Evolutionary conservation across 352 stramenopile genomes (phyloP).

Genomic region (Phytopythium mirpurense): DNA sequence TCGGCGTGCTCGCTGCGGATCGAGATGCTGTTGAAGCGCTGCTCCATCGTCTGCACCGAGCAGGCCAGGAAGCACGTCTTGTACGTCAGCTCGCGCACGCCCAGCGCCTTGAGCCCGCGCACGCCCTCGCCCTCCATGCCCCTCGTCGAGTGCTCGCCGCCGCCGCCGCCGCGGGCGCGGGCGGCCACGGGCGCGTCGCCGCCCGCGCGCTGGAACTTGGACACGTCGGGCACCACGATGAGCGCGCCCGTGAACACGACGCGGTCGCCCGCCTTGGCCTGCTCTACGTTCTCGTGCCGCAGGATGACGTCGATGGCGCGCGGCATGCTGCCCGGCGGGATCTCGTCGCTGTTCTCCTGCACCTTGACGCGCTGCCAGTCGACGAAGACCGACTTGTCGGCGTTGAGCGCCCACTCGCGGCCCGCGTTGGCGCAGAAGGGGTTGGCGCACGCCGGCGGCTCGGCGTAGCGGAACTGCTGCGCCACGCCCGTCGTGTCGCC

Average conservation of each 20-base stretch:
- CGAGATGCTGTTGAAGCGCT: slow-evolving; percentile 84
- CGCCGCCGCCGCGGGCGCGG: slow-evolving; percentile 23
- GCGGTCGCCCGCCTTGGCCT: slow-evolving; percentile 94
- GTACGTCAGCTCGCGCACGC: slow-evolving; percentile 97
- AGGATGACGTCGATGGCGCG: slow-evolving; percentile 97
- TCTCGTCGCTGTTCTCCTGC: slow-evolving; percentile 98
- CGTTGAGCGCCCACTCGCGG: slow-evolving; percentile 78
- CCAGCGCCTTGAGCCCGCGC: slow-evolving; percentile 92
- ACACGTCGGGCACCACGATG: slow-evolving; percentile 96
- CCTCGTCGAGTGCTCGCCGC: slow-evolving; percentile 65
- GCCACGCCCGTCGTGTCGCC: slow-evolving; percentile 89
- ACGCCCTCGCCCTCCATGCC: slow-evolving; percentile 91
- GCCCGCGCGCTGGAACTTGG: slow-evolving; percentile 79
- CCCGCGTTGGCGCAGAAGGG: slow-evolving; percentile 91
- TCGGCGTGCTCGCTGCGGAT: slow-evolving; percentile 77
- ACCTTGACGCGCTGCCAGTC: slow-evolving; percentile 99
- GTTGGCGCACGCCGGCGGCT: slow-evolving; percentile 96
- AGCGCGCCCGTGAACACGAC: slow-evolving; percentile 94
- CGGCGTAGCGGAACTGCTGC: slow-evolving; percentile 98
- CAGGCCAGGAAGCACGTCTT: slow-evolving; percentile 96
- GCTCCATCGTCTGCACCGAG: slow-evolving; percentile 90
- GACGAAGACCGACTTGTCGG: slow-evolving; percentile 93
- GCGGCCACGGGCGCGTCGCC: slow-evolving; percentile 66
- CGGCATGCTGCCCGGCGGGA: slow-evolving; percentile 97
- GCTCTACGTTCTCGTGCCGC: slow-evolving; percentile 97